These are phyloP conservation scores for Pilasporangium apinafurcum DNA, from an alignment of 352 stramenopile genomes.

Conservation along the genomic window DNA sequence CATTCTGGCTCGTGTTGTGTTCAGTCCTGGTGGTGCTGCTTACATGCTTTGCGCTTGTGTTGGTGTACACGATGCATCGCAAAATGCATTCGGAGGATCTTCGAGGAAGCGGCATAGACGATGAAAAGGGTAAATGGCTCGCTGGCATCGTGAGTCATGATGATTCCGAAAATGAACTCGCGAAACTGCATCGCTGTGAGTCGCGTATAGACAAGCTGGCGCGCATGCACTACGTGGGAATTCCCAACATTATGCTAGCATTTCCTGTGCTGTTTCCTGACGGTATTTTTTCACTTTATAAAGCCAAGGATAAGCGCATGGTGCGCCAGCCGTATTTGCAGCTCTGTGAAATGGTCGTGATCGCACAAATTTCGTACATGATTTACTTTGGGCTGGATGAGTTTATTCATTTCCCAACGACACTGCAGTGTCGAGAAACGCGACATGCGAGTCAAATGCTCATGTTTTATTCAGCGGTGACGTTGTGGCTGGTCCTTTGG, in stretches of 20 bases:
- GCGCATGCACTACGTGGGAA: constrained; percentile 38
- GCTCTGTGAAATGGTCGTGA: constrained; percentile 60
- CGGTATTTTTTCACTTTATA: constrained; percentile 40
- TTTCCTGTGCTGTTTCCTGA: constrained; percentile 53
- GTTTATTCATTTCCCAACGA: constrained; percentile 33
- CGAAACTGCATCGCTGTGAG: too few species aligned
- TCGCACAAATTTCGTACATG: constrained; percentile 44
- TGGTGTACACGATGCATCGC: constrained; percentile 22
- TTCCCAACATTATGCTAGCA: constrained; percentile 50
- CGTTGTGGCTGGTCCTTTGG: constrained; percentile 50
- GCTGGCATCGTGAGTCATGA: too few species aligned
- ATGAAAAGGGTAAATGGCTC: too few species aligned
- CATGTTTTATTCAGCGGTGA: constrained; percentile 52
- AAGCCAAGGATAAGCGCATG: constrained; percentile 45
- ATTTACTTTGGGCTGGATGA: constrained; percentile 45
- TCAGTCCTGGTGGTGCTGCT: constrained; percentile 41
- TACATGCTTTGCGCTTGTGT: constrained; percentile 28
- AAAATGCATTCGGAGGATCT: constrained; percentile 11
- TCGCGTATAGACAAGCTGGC: constrained; percentile 28
- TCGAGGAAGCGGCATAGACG: constrained; percentile 1
- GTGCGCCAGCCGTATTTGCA: constrained; percentile 59
- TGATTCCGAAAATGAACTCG: too few species aligned
- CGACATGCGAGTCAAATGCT: constrained; percentile 24
- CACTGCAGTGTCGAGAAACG: constrained; percentile 31
- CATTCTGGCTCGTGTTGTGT: constrained; percentile 55